Percentiles rank a stretch among this genome's conserved stretches.
phyloP scores from a whole-genome alignment of 2,329 filamentous ascomycete species.

The Scolecobasidium constrictum region DNA sequence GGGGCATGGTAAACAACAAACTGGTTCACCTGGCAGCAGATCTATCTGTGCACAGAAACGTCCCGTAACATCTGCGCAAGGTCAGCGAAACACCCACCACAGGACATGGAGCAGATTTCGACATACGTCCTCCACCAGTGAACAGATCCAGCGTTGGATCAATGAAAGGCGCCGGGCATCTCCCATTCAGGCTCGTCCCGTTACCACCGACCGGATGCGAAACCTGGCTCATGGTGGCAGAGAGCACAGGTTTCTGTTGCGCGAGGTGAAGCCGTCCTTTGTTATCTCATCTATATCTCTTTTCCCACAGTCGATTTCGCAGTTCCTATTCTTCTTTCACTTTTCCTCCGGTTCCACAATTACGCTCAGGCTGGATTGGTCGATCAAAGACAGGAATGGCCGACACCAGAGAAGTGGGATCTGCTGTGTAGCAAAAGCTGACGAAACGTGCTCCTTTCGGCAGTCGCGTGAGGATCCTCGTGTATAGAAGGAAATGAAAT shows the following conservation, averaged over 20 bases:
- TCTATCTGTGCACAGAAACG: slow-evolving; percentile 45
- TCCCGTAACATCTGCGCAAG: slow-evolving; percentile 36
- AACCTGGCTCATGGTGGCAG: not conserved
- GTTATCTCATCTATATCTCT: not conserved
- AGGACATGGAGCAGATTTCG: slow-evolving; percentile 6
- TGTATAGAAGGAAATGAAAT: not conserved
- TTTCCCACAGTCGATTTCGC: not conserved
- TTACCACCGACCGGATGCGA: slow-evolving; percentile 3
- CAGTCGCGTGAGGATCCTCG: not conserved
- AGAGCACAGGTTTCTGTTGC: not conserved
- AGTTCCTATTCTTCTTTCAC: not conserved
- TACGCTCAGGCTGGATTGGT: not conserved
- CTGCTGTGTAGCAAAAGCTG: too few species aligned
- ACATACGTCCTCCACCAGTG: slow-evolving; percentile 55
- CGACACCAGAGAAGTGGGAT: not conserved
- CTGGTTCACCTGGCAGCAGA: slow-evolving; percentile 34
- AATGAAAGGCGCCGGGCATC: slow-evolving; percentile 60
- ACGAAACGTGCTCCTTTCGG: too few species aligned
- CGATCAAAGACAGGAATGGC: not conserved
- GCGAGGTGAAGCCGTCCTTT: not conserved
- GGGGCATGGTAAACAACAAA: slow-evolving; percentile 87
- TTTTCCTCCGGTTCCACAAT: not conserved
- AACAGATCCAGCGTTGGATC: slow-evolving; percentile 52
- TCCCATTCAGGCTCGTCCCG: slow-evolving; percentile 26
- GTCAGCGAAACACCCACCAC: slow-evolving; percentile 19